Percentiles rank a stretch among this genome's conserved stretches.
phyloP scores from a whole-genome alignment of 2,329 filamentous ascomycete species.

The Dissoconium aciculare region DNA sequence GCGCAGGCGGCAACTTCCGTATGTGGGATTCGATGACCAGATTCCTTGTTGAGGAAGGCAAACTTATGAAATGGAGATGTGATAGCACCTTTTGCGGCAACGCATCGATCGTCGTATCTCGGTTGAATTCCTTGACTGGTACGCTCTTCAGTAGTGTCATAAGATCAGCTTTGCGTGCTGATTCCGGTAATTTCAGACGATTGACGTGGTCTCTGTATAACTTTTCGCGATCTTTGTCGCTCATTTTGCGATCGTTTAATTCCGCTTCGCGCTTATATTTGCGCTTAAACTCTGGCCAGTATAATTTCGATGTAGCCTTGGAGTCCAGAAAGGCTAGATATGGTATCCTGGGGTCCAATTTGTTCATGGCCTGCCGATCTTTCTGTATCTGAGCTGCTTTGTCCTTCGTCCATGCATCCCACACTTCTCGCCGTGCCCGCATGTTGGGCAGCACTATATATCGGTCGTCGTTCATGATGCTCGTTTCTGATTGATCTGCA shows the following conservation, averaged over 20 bases:
- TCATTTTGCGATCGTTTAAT: conserved; percentile 54
- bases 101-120: conserved; percentile 38
- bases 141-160: conserved; percentile 48
- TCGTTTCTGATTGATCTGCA: conserved; percentile 47
- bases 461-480: conserved; percentile 67
- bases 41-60: conserved; percentile 47
- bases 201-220: conserved; percentile 60
- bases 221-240: conserved; percentile 60
- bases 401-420: conserved; percentile 68
- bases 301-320: conserved; percentile 76
- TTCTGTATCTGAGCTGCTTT: conserved; percentile 60
- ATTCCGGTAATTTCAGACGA: conserved; percentile 48
- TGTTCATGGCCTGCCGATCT: conserved; percentile 58
- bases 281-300: conserved; percentile 92
- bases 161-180: conserved; percentile 55
- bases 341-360: conserved; percentile 65
- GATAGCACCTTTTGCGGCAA: conserved; percentile 49
- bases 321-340: conserved; percentile 71
- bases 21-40: conserved; percentile 52
- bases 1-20: conserved; percentile 38
- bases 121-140: conserved; percentile 45
- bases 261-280: conserved; percentile 71
- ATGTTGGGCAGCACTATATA: conserved; percentile 76
- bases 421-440: conserved; percentile 65
- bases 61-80: conserved; percentile 55